Base-by-base conservation (phyloP, 2,329 filamentous ascomycete genomes). In the Teratosphaeriaceae sp. region DNA sequence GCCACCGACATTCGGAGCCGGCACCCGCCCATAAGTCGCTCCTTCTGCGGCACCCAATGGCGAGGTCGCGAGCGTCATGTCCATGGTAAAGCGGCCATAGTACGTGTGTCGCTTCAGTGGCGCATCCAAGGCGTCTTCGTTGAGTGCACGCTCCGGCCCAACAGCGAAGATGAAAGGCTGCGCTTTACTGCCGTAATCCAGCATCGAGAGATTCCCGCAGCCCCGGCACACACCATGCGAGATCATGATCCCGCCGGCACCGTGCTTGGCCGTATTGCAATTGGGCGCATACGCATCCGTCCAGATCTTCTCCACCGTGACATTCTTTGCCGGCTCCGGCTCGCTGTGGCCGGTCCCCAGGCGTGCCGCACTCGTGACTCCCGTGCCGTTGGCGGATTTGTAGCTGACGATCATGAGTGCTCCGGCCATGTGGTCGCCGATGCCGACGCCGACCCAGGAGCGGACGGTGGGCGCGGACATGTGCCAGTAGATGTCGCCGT, bases 341-440 rank as follows among this genome's bases (percentile, higher is more conserved):
- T 70, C 66, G 3, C 58, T 51, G 39, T 63, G 52, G 6, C 59
- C 57, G 26, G 48, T 53, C 18, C 60, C 56, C 24, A 65, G 51
- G 8, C 67, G 62, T 1, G 65, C 59, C 35, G 60, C 65, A 11
- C 68, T 52, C 1, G 61, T 66, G 15, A 69, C 52, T 27, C 62
- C 62, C 62, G 44, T 21, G 15, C 52, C 54, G 43, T 55, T 42
- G 3, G 53, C 52, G 27, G 59, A 58, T 2, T 65, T 59, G 52
- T 72, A 71, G 45, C 70, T 60, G 33, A 72, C 54, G 29, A 72
- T 59, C 61, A 72, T 72, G 43, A 71, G 52, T 13, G 64, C 61
- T 22, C 66, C 58, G 43, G 57, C 57, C 69, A 72, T 72, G 40
- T 56, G 51, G 24, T 50, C 52, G 3, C 69, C 69, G 45, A 71